A percentile compares a stretch with the other conserved stretches of the same genome.
Conservation (phyloP, 202 grass and related monocot genomes). For the Setaria italica region DNA sequence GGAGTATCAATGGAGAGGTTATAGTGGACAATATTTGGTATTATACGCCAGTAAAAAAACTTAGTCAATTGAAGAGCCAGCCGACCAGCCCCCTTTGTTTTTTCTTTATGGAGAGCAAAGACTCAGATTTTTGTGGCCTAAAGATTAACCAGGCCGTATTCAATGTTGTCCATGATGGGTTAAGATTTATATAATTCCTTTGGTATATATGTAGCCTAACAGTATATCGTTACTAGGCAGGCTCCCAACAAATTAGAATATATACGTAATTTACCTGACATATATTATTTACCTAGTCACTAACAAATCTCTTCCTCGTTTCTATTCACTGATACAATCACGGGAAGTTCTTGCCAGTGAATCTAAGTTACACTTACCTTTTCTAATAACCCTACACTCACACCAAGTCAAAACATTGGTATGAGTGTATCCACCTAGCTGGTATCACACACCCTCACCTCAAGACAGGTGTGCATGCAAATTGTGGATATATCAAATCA, state of each 20-base stretch:
- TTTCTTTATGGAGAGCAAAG: no score
- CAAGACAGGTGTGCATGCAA: conserved; percentile 47
- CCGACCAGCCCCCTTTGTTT: no score
- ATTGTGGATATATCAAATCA: conserved; percentile 48
- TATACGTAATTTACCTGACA: background rate
- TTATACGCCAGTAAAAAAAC: no score
- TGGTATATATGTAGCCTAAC: background rate
- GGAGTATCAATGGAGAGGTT: no score
- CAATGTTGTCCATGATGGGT: no score
- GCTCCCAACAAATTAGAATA: background rate
- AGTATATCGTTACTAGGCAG: background rate
- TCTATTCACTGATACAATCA: background rate
- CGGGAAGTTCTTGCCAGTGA: background rate
- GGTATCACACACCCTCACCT: conserved; percentile 35
- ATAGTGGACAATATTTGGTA: no score
- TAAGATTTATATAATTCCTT: no score
- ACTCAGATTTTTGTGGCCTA: no score
- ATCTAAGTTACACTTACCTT: background rate
- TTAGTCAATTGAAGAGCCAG: no score
- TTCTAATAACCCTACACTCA: conserved; percentile 3
- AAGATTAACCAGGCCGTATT: no score
- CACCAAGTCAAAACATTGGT: conserved; percentile 58
- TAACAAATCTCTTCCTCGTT: background rate
- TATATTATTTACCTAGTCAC: background rate
- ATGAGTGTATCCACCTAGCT: conserved; percentile 42